phyloP scores from a whole-genome alignment of 2,329 filamentous ascomycete species.

The Dactylella cylindrospora region DNA sequence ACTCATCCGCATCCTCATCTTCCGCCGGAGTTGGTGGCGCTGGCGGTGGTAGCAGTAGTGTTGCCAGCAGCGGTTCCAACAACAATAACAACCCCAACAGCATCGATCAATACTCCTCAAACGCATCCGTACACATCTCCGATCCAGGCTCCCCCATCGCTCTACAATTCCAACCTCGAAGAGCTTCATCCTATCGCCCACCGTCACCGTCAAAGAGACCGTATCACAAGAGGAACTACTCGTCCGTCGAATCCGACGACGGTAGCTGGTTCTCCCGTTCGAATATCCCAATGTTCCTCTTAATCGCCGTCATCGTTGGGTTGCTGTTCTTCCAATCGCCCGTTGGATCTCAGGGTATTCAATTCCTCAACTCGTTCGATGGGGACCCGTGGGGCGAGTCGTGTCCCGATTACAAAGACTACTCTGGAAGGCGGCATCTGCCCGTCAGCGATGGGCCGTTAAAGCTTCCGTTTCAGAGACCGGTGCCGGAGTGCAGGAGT shows the following conservation, averaged over 20 bases:
- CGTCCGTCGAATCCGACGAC: slow-evolving; percentile 3
- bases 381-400: slow-evolving; percentile 52
- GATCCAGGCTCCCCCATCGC: slow-evolving; percentile 27
- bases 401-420: slow-evolving; percentile 68
- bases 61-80: too few relatives aligned
- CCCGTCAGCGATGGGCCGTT: slow-evolving; percentile 80
- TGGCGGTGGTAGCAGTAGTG: too few relatives aligned
- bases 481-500: slow-evolving; percentile 76
- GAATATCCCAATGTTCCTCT: slow-evolving; percentile 34
- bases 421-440: slow-evolving; percentile 63
- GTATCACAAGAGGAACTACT: slow-evolving; percentile 27
- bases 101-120: background rate
- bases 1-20: too few relatives aligned
- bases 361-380: slow-evolving; percentile 34
- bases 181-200: slow-evolving; percentile 31
- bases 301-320: slow-evolving; percentile 21
- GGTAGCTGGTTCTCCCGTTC: slow-evolving; percentile 29
- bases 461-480: slow-evolving; percentile 81
- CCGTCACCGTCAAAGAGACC: slow-evolving; percentile 34
- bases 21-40: too few relatives aligned
- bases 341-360: slow-evolving; percentile 17
- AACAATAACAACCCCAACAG: background rate
- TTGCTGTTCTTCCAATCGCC: slow-evolving; percentile 35
- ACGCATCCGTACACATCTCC: slow-evolving; percentile 22
- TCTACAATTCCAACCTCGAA: slow-evolving; percentile 24